Evolutionary conservation across 2,329 filamentous ascomycete species (phyloP), one percentile per base, ranked within the genome.

Genomic region (Xylariomycetidae sp.): DNA sequence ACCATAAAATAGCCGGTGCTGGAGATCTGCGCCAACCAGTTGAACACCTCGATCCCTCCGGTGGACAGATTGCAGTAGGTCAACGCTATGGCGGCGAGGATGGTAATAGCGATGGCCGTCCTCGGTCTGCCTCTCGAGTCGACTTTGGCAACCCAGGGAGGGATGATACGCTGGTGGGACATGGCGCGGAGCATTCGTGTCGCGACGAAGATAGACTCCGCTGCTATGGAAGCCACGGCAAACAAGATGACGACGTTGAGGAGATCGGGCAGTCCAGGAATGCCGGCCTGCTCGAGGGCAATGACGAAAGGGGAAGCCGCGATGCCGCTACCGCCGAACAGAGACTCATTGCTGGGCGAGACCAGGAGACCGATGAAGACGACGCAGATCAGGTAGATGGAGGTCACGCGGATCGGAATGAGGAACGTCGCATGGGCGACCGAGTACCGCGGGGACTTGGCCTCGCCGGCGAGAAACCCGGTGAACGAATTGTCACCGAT

Each of bases 371-470:
- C 27, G 27, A 29, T 15, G 27, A 29, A 29, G 13, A 29, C n/a
- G 13, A 6, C 13, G 27, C 27, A 29, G 27, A 29, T 29, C 13
- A 16, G 5, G 27, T 29, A 29, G 16, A 29, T 29, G 27, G 27
- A 16, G 5, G 27, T 29, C 9, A 58, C 53, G 20, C 57, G 53
- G 37, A 56, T 45, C 1, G 56, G 54, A n/a, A 59, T 48, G 37
- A 53, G 49, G 11, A 48, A 48, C 16, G 49, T 42, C 5, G 53
- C 57, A 33, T 58, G 56, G 3, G 48, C 53, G 40, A 62, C 52
- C 5, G 58, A 59, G 23, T 49, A 57, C 2, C 58, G 52, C 1
- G 59, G 59, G n/a, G 40, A 53, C 31, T 54, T 36, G 6, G 57
- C 53, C 36, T 62, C 59, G 10, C 59, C 59, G 10, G 48, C 58